Conservation (phyloP, 2,329 filamentous ascomycete species). For the Colletotrichum falcatum region DNA sequence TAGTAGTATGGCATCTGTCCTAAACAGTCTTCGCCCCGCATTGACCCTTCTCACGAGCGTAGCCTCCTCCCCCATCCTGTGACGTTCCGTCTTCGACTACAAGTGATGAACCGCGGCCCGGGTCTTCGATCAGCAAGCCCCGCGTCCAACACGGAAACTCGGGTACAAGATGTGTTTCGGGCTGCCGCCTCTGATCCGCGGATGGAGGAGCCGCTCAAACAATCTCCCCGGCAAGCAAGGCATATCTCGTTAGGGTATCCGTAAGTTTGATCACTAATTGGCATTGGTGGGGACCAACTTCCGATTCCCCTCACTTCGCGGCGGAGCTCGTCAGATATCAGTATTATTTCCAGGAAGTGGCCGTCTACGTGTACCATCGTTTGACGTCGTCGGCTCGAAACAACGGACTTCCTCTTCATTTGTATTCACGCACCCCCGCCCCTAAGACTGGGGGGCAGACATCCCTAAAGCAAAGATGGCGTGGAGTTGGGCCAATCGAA, state of each 20-base stretch:
- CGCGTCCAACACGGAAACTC: neutral
- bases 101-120: neutral
- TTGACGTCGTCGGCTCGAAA: neutral
- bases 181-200: neutral
- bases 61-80: too few species aligned
- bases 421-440: neutral
- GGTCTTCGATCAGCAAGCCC: neutral
- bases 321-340: slow-evolving; percentile 4
- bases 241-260: neutral
- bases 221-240: neutral
- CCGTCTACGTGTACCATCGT: neutral
- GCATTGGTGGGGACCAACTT: neutral
- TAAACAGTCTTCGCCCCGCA: slow-evolving; percentile 5
- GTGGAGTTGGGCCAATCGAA: slow-evolving; percentile 16
- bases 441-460: slow-evolving; percentile 13
- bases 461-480: neutral
- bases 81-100: neutral
- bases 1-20: neutral
- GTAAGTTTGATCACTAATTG: neutral
- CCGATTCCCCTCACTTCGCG: neutral
- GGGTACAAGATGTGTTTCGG: slow-evolving; percentile 1
- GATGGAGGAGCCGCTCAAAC: neutral
- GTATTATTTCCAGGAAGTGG: neutral
- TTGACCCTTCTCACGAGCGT: neutral
- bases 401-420: neutral